Percentiles rank a stretch among this genome's conserved stretches.
phyloP scores from a whole-genome alignment of 176 grass and related monocot genomes.

The Juncus inflexus region DNA sequence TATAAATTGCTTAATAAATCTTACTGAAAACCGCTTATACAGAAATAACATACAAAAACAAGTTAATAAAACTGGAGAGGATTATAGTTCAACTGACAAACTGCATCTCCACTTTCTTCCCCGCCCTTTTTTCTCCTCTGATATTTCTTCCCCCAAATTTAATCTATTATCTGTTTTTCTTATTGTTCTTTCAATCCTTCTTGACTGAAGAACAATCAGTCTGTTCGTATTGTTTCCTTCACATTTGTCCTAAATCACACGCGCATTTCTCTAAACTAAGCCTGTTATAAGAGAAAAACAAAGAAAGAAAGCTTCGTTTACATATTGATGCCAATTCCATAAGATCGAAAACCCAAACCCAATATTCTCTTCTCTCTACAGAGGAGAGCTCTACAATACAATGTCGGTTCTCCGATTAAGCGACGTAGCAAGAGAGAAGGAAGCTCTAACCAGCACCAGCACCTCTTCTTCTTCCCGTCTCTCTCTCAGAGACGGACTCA shows the following conservation, averaged over 20 bases:
- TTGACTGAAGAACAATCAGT: not conserved
- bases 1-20: not conserved
- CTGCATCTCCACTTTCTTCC: constrained; percentile 2
- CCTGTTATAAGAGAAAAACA: not conserved
- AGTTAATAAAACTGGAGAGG: not conserved
- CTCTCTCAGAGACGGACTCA: constrained; percentile 49
- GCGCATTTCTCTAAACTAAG: not conserved
- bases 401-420: not conserved
- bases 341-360: not conserved
- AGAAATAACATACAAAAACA: not conserved
- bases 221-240: not conserved
- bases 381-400: not conserved
- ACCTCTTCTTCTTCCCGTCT: not conserved
- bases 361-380: not conserved
- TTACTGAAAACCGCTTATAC: no score
- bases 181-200: not conserved
- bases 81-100: not conserved
- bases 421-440: constrained; percentile 5
- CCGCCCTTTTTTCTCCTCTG: not conserved
- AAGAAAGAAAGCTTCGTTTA: not conserved
- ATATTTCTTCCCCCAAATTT: not conserved
- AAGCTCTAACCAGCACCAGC: not conserved
- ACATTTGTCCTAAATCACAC: not conserved
- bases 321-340: not conserved
- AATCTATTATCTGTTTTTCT: not conserved